Base-by-base conservation (phyloP, 768 basidiomycete species). In the Suillus lakei region DNA sequence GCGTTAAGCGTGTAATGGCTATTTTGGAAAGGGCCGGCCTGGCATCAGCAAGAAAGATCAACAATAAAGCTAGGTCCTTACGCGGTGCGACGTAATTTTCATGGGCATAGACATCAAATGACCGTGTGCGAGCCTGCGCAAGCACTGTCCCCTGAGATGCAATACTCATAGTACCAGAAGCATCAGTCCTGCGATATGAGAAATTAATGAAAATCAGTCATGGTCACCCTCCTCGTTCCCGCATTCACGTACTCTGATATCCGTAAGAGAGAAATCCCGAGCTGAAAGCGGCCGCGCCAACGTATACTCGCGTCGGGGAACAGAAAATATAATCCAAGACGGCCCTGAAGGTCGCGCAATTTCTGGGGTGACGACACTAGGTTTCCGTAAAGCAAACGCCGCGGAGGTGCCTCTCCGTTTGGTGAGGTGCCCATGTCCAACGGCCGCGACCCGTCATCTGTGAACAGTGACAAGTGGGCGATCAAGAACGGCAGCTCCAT, bases 241-340 rank as follows among this genome's bases (percentile, higher is more conserved):
- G 28, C 53, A 54, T 64, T 39, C 54, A 81, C 89, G 85, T 81
- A 89, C 95, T 86, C 87, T 70, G 89, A 89, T 71, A 93, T 86
- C 72, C 86, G 85, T 76, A 93, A 82, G 60, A 96, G 82, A 59
- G 85, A 88, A 62, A 95, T 84, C 60, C 88, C 86, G 62, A 96
- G 82, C 72, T 88, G 86, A 79, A 90, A 98, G 21, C 83, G 85
- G 9, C 95, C 95, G 30, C 86, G 83, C 81, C 85, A 86, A 21
- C 93, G 86, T 64, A 97, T 87, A 74, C 93, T 94, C 71, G 93
- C 93, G 77, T 98, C 95, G 8, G 95, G 90, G 72, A 96, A 98
- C 62, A 95, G 78, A 71, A 98, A 96, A 76, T 92, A 96, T 53
- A 93, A 81, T n/a, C 95, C 91, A 71, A 84, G 82, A 59, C 90